Conservation (phyloP, 768 basidiomycete species). For the Pilatotrama ljubarskyi region DNA sequence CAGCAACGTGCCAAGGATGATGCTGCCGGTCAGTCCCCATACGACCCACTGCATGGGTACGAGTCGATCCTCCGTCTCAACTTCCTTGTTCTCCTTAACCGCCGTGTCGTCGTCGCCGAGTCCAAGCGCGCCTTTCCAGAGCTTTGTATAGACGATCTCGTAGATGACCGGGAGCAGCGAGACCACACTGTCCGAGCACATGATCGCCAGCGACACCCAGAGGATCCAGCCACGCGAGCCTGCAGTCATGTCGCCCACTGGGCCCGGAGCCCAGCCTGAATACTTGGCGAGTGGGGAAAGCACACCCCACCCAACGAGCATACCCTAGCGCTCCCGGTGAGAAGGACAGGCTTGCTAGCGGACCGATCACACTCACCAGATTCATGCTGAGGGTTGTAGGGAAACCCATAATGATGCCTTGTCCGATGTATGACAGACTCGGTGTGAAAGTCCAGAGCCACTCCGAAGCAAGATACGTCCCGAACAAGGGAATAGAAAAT, state of each 20-base stretch:
- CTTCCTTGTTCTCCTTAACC: slow-evolving; percentile 57
- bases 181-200: slow-evolving; percentile 90
- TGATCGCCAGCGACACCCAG: slow-evolving; percentile 94
- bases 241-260: slow-evolving; percentile 80
- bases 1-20: slow-evolving; percentile 68
- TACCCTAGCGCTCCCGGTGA: slow-evolving; percentile 56
- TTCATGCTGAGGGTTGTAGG: slow-evolving; percentile 94
- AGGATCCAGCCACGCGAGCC: slow-evolving; percentile 97
- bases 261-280: slow-evolving; percentile 90
- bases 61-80: slow-evolving; percentile 75
- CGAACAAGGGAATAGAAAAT: slow-evolving; percentile 86
- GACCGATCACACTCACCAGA: slow-evolving; percentile 46
- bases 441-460: slow-evolving; percentile 97
- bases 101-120: slow-evolving; percentile 15
- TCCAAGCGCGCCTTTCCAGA: slow-evolving; percentile 7
- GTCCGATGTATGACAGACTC: slow-evolving; percentile 88
- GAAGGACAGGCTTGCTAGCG: neutral
- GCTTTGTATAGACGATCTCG: slow-evolving; percentile 47
- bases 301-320: slow-evolving; percentile 95
- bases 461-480: slow-evolving; percentile 74
- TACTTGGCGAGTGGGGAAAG: slow-evolving; percentile 86
- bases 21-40: slow-evolving; percentile 60
- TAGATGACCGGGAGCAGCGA: slow-evolving; percentile 76
- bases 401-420: slow-evolving; percentile 98
- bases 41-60: slow-evolving; percentile 82